These are phyloP conservation scores for Hyaloscypha hepaticicola DNA, from an alignment of 495 filamentous ascomycete genomes.

Conservation along the genomic window DNA sequence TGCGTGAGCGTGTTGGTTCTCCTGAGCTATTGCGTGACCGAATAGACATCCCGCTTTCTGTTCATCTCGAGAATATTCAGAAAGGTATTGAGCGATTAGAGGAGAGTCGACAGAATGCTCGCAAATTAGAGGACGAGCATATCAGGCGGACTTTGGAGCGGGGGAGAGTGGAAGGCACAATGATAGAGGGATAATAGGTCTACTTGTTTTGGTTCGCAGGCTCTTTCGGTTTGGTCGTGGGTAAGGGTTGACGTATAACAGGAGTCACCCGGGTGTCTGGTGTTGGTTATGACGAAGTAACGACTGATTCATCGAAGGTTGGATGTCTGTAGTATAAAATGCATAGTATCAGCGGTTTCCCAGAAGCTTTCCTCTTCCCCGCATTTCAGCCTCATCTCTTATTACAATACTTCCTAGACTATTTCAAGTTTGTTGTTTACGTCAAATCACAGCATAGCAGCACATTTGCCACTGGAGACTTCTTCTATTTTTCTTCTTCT, in stretches of 20 bases:
- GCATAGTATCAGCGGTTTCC: neutral
- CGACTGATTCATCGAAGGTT: neutral
- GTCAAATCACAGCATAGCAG: too few species aligned
- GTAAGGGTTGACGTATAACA: neutral
- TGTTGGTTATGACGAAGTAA: neutral
- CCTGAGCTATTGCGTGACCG: conserved; percentile 54
- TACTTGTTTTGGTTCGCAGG: neutral
- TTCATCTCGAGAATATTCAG: conserved; percentile 70
- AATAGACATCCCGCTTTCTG: conserved; percentile 56
- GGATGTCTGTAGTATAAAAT: neutral
- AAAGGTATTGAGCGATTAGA: conserved; percentile 65
- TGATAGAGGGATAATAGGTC: conserved; percentile 18
- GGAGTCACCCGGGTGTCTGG: neutral
- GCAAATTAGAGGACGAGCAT: conserved; percentile 57
- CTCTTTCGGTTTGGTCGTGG: neutral
- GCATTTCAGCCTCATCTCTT: neutral
- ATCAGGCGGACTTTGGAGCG: conserved; percentile 48
- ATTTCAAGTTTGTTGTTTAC: too few species aligned
- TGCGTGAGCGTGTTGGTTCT: conserved; percentile 62
- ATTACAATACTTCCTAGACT: neutral
- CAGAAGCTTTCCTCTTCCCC: neutral
- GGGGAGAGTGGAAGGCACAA: conserved; percentile 16
- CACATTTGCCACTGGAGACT: too few species aligned
- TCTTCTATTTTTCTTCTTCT: too few species aligned
- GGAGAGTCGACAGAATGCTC: conserved; percentile 50